Evolutionary conservation across 1,284 basidiomycete genomes (phyloP), one percentile per base, ranked within the genome.

Genomic region (Retiboletus flavoniger): DNA sequence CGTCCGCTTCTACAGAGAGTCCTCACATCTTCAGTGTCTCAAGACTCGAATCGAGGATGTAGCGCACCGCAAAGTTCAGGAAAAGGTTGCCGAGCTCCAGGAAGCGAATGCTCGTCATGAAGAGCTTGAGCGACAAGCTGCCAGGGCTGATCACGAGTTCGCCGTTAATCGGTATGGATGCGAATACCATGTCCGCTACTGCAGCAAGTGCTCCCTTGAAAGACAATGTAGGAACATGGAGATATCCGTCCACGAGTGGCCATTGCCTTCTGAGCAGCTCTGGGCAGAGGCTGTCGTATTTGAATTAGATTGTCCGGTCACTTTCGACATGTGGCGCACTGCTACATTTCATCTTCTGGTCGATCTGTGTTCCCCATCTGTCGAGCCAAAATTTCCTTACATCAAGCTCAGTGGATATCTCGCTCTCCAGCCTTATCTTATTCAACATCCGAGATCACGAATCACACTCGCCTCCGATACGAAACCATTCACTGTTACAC

Each of bases 211-310:
- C 51, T 2, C 3, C 1, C 56, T 72, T 3, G 51, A 70, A 34
- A 32, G 40, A 1, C 13, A 64, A 41, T 62, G 66, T 0, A 28
- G 19, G 0, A 35, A 8, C 0, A 59, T 81, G 61, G 10, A 38
- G 0, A 80, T 83, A 36, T 3, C 40, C 0, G 59, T 78, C 4
- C 65, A 78, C 42, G 81, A 83, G 47, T 81, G 79, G 81, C 80
- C 80, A 0, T 60, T 83, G 31, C 78, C 81, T 0, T 32, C 53
- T 0, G 43, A 64, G 9, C 3, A 28, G 3, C 36, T 65, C 1
- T 28, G 51, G 1, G 71, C 70, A 0, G 61, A 72, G 47, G 57
- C 55, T 0, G 69, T 72, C 0, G 65, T 82, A 0, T 82, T 84
- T 45, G 81, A 83, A 50, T 55, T 81, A 2, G 48, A 59, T 4